Base-by-base conservation (phyloP, 2,329 filamentous ascomycete species). In the Mycogone perniciosa region DNA sequence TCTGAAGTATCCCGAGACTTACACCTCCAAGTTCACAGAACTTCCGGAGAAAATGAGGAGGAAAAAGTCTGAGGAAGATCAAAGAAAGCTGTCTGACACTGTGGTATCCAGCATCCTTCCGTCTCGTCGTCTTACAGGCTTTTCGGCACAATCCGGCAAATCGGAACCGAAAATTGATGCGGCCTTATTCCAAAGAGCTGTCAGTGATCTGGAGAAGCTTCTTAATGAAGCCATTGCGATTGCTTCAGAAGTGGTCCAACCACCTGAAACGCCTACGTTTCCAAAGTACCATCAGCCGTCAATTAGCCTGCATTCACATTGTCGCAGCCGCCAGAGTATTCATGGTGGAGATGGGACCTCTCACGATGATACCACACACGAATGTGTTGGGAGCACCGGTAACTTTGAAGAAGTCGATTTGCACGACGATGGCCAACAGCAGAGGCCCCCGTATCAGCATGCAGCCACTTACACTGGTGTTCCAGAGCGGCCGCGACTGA, bases 171-270 rank as follows among this genome's bases (percentile, higher is more conserved):
- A 48, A 7, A 53, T 66, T 31, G 63, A 67, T 37, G 57, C 59
- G 3, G 31, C 54, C 27, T 50, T 53, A 6, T 71, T 75, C 54
- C 67, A 65, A 40, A 64, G 58, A 5, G 66, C 69, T 3, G 62
- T 75, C 34, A 63, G 62, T 34, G 70, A 76, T 51, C 62, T 78
- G 29, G 74, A 79, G 52, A 64, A 68, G 27, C 67, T 79, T 13
- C 58, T 79, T 5, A 69, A 64, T 31, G 74, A 79, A 58, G 73
- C 74, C 8, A 57, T 77, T 7, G 60, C 66, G 2, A 60, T 77
- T 39, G 74, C 73, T 8, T 65, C 69, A 13, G 66, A 72, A 46
- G 69, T 65, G 8, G 64, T 69, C 4, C 66, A 69, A 31, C 60
- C 54, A 8, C 62, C 68, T 11, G 61, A 65, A 34, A 51, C 46